Percentiles rank a stretch among this genome's conserved stretches.
Evolutionary conservation across 257 asterid species (phyloP).

Genomic region (Eucommia ulmoides): DNA sequence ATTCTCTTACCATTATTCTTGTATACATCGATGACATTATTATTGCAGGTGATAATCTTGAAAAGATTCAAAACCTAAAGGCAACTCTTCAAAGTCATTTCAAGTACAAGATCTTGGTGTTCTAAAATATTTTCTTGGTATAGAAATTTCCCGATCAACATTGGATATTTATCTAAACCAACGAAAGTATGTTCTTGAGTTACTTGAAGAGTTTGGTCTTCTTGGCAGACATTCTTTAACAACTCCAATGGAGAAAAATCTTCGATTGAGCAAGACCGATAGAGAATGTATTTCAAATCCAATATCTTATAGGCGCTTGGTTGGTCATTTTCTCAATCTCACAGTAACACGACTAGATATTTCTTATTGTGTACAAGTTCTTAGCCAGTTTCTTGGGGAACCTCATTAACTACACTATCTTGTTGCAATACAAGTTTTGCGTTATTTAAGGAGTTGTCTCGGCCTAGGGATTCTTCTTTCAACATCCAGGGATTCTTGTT

Average conservation of each 20-base stretch:
- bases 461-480: too few species aligned
- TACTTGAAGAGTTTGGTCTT: background rate
- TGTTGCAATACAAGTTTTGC: background rate
- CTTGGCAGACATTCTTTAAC: background rate
- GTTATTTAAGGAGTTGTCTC: background rate
- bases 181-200: too few species aligned
- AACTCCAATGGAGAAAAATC: background rate
- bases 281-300: background rate
- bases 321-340: too few species aligned
- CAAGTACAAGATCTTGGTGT: too few species aligned
- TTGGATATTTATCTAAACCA: background rate
- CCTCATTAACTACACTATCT: too few species aligned
- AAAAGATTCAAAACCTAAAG: background rate
- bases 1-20: background rate
- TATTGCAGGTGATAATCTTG: too few species aligned
- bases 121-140: too few species aligned
- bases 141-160: background rate
- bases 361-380: background rate
- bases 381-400: background rate
- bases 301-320: background rate
- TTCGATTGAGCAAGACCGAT: too few species aligned
- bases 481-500: conserved; percentile 1
- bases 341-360: background rate
- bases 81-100: background rate
- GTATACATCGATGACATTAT: background rate